Evolutionary conservation across 441 rosid genomes (phyloP).

Genomic region (Gossypium gossypioides): DNA sequence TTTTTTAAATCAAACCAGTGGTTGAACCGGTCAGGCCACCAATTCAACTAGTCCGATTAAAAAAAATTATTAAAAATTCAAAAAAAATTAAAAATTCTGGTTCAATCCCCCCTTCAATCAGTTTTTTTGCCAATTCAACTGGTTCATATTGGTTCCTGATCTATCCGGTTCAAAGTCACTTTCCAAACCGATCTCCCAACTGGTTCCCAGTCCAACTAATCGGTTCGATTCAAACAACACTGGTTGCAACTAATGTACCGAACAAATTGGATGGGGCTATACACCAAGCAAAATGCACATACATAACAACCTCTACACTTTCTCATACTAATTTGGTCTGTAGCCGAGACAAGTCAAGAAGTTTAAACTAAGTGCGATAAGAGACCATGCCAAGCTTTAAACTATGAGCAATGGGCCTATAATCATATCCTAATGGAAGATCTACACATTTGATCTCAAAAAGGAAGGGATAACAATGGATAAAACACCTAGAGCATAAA

Average conservation of each 20-base stretch:
- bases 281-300: neutral
- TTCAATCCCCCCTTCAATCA: too few species aligned
- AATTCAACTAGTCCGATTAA: too few species aligned
- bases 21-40: too few species aligned
- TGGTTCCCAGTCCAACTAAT: too few species aligned
- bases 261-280: neutral
- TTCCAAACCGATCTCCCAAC: too few species aligned
- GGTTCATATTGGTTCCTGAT: too few species aligned
- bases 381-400: neutral
- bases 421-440: neutral
- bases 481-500: neutral
- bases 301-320: neutral
- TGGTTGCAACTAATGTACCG: neutral
- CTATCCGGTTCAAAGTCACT: too few species aligned
- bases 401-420: neutral
- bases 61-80: too few species aligned
- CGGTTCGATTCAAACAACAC: too few species aligned
- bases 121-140: too few species aligned
- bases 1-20: too few species aligned
- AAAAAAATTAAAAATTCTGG: too few species aligned
- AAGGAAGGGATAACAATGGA: neutral
- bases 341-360: neutral
- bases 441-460: neutral
- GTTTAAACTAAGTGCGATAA: neutral
- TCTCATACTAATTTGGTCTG: neutral